These are phyloP conservation scores for Austroboletus festivus DNA, from an alignment of 768 basidiomycete species.

Conservation along the genomic window DNA sequence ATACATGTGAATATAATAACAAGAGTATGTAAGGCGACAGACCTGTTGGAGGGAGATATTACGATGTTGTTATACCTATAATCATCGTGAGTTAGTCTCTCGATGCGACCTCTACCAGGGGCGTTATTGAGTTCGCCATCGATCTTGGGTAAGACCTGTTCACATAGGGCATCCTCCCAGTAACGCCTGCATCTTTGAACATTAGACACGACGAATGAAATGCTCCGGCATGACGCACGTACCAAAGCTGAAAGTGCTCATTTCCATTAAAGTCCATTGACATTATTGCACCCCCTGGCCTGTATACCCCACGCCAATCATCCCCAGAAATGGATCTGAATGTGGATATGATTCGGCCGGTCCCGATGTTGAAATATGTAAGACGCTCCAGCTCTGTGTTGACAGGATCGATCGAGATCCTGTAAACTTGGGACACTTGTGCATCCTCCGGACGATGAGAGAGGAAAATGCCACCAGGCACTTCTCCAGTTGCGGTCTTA, in stretches of 20 bases:
- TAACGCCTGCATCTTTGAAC: slow-evolving; percentile 32
- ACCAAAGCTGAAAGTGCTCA: slow-evolving; percentile 43
- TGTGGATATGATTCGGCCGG: slow-evolving; percentile 33
- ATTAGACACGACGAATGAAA: not conserved
- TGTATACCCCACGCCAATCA: slow-evolving; percentile 40
- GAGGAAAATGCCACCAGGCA: slow-evolving; percentile 29
- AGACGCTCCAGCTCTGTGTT: slow-evolving; percentile 31
- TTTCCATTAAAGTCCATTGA: slow-evolving; percentile 41
- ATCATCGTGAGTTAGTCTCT: slow-evolving; percentile 40
- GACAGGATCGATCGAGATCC: slow-evolving; percentile 29
- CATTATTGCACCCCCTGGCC: slow-evolving; percentile 36
- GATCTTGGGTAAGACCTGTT: slow-evolving; percentile 30
- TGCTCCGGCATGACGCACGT: slow-evolving; percentile 1
- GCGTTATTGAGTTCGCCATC: slow-evolving; percentile 38
- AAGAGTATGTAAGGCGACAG: not conserved
- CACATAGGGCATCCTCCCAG: slow-evolving; percentile 37
- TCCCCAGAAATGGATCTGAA: slow-evolving; percentile 36
- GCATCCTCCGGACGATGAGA: slow-evolving; percentile 39
- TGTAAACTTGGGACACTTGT: slow-evolving; percentile 37
- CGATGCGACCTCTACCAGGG: slow-evolving; percentile 39
- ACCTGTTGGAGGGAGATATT: slow-evolving; percentile 39
- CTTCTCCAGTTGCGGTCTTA: slow-evolving; percentile 9
- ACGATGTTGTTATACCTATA: slow-evolving; percentile 29
- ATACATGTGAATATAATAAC: slow-evolving; percentile 1
- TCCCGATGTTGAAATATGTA: slow-evolving; percentile 39